Percentiles rank a stretch among this genome's conserved stretches.
Conservation (phyloP, 257 asterid species). For the Solanum sejunctum region DNA sequence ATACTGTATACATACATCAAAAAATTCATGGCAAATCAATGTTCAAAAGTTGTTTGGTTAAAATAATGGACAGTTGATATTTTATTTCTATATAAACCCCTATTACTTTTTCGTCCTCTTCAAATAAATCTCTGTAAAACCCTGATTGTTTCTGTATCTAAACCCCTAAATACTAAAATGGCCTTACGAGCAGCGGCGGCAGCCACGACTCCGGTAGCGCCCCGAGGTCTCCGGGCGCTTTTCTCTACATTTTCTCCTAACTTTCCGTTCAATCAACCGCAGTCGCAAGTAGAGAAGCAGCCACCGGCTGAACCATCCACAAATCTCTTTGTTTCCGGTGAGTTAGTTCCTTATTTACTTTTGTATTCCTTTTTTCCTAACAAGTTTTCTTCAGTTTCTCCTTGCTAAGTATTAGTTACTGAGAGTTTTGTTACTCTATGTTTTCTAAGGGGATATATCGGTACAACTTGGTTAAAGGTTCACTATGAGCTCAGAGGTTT, state of each 20-base stretch:
- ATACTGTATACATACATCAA: no score
- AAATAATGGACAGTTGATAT: not conserved
- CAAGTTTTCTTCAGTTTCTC: not conserved
- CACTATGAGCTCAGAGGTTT: not conserved
- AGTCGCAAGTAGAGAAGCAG: constrained; percentile 33
- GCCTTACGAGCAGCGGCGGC: constrained; percentile 55
- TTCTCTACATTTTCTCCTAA: constrained; percentile 30
- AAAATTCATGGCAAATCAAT: no score
- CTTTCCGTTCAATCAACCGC: constrained; percentile 44
- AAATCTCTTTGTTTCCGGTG: constrained; percentile 80
- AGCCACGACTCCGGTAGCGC: constrained; percentile 11
- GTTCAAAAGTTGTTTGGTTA: no score
- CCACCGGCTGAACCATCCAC: constrained; percentile 75
- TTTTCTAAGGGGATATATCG: not conserved
- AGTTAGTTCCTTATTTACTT: not conserved
- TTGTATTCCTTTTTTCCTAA: not conserved
- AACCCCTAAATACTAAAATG: constrained; percentile 18
- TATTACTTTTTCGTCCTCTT: not conserved
- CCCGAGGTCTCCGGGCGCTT: constrained; percentile 28
- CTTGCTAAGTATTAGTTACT: not conserved
- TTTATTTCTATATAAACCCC: not conserved
- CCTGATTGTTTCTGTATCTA: not conserved
- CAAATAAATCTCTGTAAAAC: not conserved
- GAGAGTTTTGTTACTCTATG: not conserved
- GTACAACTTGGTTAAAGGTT: not conserved